Base-by-base conservation (phyloP, 768 basidiomycete genomes). In the Mycena metata region DNA sequence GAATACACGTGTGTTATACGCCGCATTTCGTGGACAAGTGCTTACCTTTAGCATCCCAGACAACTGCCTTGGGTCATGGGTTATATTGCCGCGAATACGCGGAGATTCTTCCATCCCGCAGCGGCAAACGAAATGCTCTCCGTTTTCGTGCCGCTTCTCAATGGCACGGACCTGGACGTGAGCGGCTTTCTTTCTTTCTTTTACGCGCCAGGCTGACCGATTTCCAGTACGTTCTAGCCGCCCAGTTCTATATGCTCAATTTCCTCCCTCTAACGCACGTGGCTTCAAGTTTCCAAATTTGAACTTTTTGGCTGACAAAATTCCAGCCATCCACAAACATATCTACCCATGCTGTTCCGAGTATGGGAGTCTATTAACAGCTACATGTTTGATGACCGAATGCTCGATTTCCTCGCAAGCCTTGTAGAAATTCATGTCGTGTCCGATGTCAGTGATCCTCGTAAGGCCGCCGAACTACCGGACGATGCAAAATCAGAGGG, bases 301-400 rank as follows among this genome's bases (percentile, higher is more conserved):
- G 2, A 15, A 39, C n/a, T 10, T 39, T 15, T 39, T 10, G 2
- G 39, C 39, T 39, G 39, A 39, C 39, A 11, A 10, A 15, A 2
- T 39, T 39, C 9, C 39, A 10, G 11, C 39, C 10, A 96, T 76
- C 94, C 94, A 36, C 92, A 95, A 80, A 87, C 88, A 50, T 96
- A 96, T 83, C 85, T 90, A 60, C 91, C 88, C 59, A 91, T 92
- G 86, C 84, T 96, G 60, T 93, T 96, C 82, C 90, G 91, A 60
- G 75, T 95, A 51, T 96, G 95, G 94, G 91, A 93, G 79, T 91
- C 93, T 15, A 83, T 96, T 75, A 95, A 96, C 81, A 94, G 93
- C 64, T 93, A 93, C 78, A 87, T 91, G 79, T 96, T 90, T 81
- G 95, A 96, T 83, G 95, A 95, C 75, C 87, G 95, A 78, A 94